Conservation (phyloP, 2,329 filamentous ascomycete genomes). For the Monosporascus sp. region DNA sequence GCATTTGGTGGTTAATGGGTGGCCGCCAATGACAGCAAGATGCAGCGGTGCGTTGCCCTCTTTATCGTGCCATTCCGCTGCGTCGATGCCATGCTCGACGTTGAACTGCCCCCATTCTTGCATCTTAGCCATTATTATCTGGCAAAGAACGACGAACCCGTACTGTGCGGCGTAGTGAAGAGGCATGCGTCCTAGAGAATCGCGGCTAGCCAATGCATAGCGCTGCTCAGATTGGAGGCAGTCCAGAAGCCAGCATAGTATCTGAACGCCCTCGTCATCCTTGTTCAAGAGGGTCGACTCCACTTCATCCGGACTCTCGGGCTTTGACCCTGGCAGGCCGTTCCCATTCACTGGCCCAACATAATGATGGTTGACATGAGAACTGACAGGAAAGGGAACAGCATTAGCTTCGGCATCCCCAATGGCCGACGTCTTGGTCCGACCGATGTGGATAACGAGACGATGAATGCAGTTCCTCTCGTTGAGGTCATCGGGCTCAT, state of each 20-base stretch:
- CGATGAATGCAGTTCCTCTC: constrained; percentile 90
- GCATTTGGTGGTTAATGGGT: constrained; percentile 76
- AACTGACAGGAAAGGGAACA: constrained; percentile 41
- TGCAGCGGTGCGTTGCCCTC: constrained; percentile 90
- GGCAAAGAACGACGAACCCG: constrained; percentile 84
- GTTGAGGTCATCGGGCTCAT: constrained; percentile 90
- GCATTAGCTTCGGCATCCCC: constrained; percentile 47
- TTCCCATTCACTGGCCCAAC: constrained; percentile 65
- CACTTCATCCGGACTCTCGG: constrained; percentile 49
- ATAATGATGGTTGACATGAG: constrained; percentile 61
- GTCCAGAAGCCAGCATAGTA: constrained; percentile 60
- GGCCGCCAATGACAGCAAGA: constrained; percentile 85
- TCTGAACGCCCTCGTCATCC: constrained; percentile 69
- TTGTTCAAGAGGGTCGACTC: constrained; percentile 62
- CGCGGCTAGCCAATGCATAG: constrained; percentile 59
- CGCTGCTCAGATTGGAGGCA: constrained; percentile 64
- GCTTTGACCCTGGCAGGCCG: constrained; percentile 57
- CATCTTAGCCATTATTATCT: constrained; percentile 83
- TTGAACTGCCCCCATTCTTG: constrained; percentile 85
- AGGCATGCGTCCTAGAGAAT: constrained; percentile 77
- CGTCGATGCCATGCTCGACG: constrained; percentile 79
- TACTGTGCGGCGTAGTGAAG: constrained; percentile 94
- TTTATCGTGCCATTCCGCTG: constrained; percentile 81
- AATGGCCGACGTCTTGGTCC: constrained; percentile 50
- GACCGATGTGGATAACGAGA: constrained; percentile 84